Conservation (phyloP, 148 eudicot genomes). For the Chenopodium suecicum region DNA sequence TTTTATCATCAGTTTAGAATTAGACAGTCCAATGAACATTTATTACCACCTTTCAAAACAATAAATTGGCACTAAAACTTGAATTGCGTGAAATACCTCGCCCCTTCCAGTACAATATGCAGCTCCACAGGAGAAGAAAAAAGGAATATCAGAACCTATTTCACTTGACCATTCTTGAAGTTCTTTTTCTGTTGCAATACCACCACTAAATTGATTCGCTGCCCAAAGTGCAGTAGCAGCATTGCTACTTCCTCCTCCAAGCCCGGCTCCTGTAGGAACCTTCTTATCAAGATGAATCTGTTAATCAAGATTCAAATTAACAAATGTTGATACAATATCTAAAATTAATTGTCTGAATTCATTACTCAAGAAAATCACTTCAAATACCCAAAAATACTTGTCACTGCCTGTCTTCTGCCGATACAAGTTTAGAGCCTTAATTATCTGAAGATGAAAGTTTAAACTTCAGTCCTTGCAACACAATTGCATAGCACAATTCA, state of each 20-base stretch:
- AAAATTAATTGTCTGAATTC: neutral
- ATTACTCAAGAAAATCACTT: neutral
- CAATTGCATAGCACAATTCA: slow-evolving; percentile 3
- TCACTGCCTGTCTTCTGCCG: slow-evolving; percentile 83
- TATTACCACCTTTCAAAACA: neutral
- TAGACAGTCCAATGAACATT: neutral
- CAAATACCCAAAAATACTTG: slow-evolving; percentile 78
- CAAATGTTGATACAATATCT: neutral
- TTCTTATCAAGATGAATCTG: slow-evolving; percentile 95
- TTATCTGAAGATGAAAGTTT: slow-evolving; percentile 56
- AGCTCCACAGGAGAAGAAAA: slow-evolving; percentile 92
- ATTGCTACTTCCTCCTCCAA: slow-evolving; percentile 97
- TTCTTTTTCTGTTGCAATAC: slow-evolving; percentile 79
- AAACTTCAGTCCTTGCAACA: slow-evolving; percentile 15
- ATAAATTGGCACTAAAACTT: neutral
- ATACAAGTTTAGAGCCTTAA: slow-evolving; percentile 79
- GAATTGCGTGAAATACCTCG: slow-evolving; percentile 52
- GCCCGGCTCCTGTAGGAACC: slow-evolving; percentile 98
- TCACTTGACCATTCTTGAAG: slow-evolving; percentile 96
- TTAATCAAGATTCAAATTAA: slow-evolving; percentile 11
- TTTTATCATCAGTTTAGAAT: neutral
- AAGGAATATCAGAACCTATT: slow-evolving; percentile 96
- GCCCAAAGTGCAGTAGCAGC: slow-evolving; percentile 99
- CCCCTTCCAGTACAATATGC: slow-evolving; percentile 98
- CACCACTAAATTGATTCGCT: slow-evolving; percentile 86